A percentile compares a stretch with the other conserved stretches of the same genome.
These are phyloP conservation scores for Acanthamoeba quina DNA, from an alignment of 208 protist genomes.

Conservation along the genomic window DNA sequence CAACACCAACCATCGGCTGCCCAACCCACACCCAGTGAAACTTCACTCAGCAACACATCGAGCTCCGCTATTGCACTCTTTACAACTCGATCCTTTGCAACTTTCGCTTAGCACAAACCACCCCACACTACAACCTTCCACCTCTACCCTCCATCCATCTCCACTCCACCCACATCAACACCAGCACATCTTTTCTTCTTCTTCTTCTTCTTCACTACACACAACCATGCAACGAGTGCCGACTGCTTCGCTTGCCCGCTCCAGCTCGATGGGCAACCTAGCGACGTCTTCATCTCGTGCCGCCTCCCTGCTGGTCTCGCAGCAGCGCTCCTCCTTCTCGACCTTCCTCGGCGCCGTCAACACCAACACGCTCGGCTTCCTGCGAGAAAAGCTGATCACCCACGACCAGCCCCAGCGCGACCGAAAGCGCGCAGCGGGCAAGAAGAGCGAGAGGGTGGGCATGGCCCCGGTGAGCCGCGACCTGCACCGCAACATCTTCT, in stretches of 20 bases:
- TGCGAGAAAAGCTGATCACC: constrained; percentile 13
- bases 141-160: background rate
- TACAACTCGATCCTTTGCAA: background rate
- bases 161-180: too few species aligned
- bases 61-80: background rate
- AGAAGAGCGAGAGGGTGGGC: background rate
- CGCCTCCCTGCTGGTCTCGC: background rate
- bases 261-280: background rate
- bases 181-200: too few species aligned
- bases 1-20: background rate
- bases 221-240: background rate
- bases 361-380: constrained; percentile 26
- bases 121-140: background rate
- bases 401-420: background rate
- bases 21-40: background rate
- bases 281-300: background rate
- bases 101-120: background rate
- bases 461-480: background rate
- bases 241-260: background rate
- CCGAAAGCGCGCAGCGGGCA: background rate
- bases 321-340: background rate
- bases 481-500: constrained; percentile 38
- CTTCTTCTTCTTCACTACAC: background rate
- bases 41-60: background rate
- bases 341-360: constrained; percentile 2